Evolutionary conservation across 768 basidiomycete genomes (phyloP), one percentile per base, ranked within the genome.

Genomic region (Mycena maculata): DNA sequence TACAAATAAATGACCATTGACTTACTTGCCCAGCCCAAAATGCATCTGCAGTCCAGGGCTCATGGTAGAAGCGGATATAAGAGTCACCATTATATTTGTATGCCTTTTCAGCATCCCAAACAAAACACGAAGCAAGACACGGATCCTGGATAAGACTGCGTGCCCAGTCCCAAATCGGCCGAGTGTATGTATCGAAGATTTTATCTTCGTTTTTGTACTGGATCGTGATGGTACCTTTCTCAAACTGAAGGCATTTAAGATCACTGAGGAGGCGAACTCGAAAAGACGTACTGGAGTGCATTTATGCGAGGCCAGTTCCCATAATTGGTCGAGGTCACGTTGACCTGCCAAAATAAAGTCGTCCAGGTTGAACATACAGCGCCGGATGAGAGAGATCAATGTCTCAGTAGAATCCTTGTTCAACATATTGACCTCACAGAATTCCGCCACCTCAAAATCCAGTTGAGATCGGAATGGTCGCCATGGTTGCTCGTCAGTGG

Each of bases 1-100:
- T 4, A 30, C 18, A 1, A 10, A 23, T 10, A 31, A 12, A 58
- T 2, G 16, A 20, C 8, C 6, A 10, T 30, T 28, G 4, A 49
- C 71, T 31, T 64, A 81, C 82, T 73, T 83, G 80, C 4, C 78
- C 71, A 6, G 80, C 67, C 81, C 81, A 83, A 31, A 74, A 84
- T 9, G 44, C n/a, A 41, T 81, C 59, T 2, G 76, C 82, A n/a
- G 79, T 81, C 77, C 80, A 81, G 9, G 82, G 81, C 45, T 84
- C 79, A 58, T 81, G 66, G 30, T 77, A 58, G 50, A 81, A 76
- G 0, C 74, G 70, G 13, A 70, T 64, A 53, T 71, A 81, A 1
- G 25, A n/a, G 1, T 56, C 31, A 1, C 72, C 76, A 62, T 79
- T 69, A 47, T 63, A 77, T 57, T 74, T 78, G 67, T 59, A 82